Evolutionary conservation across 1,284 basidiomycete species (phyloP).

Genomic region (Trametes pubescens): DNA sequence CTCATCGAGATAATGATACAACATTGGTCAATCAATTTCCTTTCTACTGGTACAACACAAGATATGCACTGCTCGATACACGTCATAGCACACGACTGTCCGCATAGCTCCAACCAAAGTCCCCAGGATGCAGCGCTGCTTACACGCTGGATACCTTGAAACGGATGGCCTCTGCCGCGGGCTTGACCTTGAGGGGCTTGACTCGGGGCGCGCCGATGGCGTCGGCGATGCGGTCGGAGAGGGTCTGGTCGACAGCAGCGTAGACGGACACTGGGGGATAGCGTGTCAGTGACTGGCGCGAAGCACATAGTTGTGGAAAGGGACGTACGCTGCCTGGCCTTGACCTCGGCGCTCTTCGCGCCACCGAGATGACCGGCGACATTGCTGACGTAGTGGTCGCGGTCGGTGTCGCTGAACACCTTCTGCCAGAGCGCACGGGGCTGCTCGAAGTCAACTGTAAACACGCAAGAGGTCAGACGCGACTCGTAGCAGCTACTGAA

Average conservation of each 20-base stretch:
- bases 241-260: conserved; percentile 76
- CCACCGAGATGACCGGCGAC: conserved; percentile 77
- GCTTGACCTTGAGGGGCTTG: conserved; percentile 68
- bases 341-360: conserved; percentile 72
- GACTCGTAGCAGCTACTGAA: too few species aligned
- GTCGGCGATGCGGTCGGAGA: conserved; percentile 79
- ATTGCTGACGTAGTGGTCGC: conserved; percentile 79
- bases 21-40: background rate
- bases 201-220: conserved; percentile 70
- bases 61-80: background rate
- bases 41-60: conserved; percentile 20
- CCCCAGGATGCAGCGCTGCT: background rate
- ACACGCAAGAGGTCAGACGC: background rate
- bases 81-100: conserved; percentile 9
- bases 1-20: background rate
- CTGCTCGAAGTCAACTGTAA: conserved; percentile 88
- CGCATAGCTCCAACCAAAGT: background rate
- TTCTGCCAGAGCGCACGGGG: conserved; percentile 82
- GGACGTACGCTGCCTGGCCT: conserved; percentile 71
- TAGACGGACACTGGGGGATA: conserved; percentile 73
- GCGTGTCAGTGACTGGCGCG: conserved; percentile 13
- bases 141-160: conserved; percentile 49
- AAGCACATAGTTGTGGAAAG: background rate
- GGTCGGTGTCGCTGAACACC: conserved; percentile 77
- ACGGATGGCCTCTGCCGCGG: conserved; percentile 63